phyloP scores from a whole-genome alignment of 768 basidiomycete genomes.

The Lentinula detonsa region DNA sequence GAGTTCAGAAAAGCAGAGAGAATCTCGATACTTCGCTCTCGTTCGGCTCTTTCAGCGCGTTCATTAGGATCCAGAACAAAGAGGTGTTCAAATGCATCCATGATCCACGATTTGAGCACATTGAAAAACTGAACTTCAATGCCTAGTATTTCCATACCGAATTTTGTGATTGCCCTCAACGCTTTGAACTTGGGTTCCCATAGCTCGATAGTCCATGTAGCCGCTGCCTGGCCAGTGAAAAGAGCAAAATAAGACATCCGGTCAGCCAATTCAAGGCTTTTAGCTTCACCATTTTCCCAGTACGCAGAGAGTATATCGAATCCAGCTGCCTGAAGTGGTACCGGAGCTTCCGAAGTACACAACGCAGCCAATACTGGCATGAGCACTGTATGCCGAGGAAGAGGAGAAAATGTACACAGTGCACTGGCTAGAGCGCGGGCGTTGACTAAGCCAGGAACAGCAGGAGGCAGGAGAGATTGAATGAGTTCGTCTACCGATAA shows the following conservation, averaged over 20 bases:
- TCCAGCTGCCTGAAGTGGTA: conserved; percentile 57
- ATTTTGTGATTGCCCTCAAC: conserved; percentile 55
- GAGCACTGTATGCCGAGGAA: conserved; percentile 47
- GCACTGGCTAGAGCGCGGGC: conserved; percentile 53
- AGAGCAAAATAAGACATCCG: conserved; percentile 59
- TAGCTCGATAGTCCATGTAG: conserved; percentile 55
- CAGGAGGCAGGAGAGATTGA: conserved; percentile 41
- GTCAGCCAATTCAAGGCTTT: conserved; percentile 46
- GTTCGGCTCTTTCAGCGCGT: conserved; percentile 42
- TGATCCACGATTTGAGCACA: conserved; percentile 60
- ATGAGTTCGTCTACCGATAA: conserved; percentile 35
- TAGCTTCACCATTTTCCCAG: conserved; percentile 52
- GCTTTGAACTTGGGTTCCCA: conserved; percentile 72
- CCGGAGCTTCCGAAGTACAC: conserved; percentile 48
- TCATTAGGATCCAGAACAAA: conserved; percentile 26
- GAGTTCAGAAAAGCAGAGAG: conserved; percentile 53
- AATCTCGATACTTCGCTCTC: conserved; percentile 58
- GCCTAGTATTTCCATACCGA: conserved; percentile 55
- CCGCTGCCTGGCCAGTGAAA: conserved; percentile 38
- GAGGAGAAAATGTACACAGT: conserved; percentile 46
- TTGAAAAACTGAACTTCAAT: conserved; percentile 54
- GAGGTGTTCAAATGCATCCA: conserved; percentile 54
- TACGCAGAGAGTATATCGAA: conserved; percentile 70
- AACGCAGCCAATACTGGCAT: conserved; percentile 57
- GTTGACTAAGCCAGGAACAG: conserved; percentile 60